Evolutionary conservation across 2,329 filamentous ascomycete genomes (phyloP), one percentile per base, ranked within the genome.

Genomic region (Arthroderma sp.): DNA sequence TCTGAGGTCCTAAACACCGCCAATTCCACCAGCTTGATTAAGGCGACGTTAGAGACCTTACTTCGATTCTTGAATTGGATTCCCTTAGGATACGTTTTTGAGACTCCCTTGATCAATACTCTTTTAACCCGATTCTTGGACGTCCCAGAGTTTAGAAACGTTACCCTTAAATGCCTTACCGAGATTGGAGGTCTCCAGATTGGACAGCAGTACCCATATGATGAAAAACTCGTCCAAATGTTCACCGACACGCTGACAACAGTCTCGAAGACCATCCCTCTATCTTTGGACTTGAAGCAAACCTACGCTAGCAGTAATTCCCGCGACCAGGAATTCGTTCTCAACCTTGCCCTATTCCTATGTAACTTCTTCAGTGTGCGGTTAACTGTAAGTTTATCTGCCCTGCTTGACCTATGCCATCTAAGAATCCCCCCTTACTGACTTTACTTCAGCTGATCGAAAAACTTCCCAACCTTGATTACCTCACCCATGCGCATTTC

Each of bases 11-110:
- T 98, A 53, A 86, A 82, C 56, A 91, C 86, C 30, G 91, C 89
- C 38, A 86, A 83, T 56, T 86, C 94, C 64, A 75, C 84, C 34
- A 93, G 82, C 58, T 73, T 98, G 45, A 81, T 98, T 68, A 94
- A 91, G 69, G 86, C 89, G n/a, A 98, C 91, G 0, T 75, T 98
- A 44, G 88, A 96, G 69, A 98, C 91, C 0, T 72, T 98, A 32
- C 75, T 98, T 44, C 85, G 88, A 48, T 98, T 98, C 67, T 83
- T 94, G 63, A 96, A 96, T 72, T 98, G 91, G 91, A 98, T 98
- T 46, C 91, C 91, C 0, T 71, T 98, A 34, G 91, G 93, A 46
- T 98, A 95, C 68, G 96, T 98, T 55, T 98, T 98, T 66, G 91
- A 98, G 73, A 98, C 89, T 0, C 81, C 85, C 32, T 80, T 98